These are phyloP conservation scores for Diplosphaera chodatii DNA, from an alignment of 139 green algal genomes.

Conservation along the genomic window DNA sequence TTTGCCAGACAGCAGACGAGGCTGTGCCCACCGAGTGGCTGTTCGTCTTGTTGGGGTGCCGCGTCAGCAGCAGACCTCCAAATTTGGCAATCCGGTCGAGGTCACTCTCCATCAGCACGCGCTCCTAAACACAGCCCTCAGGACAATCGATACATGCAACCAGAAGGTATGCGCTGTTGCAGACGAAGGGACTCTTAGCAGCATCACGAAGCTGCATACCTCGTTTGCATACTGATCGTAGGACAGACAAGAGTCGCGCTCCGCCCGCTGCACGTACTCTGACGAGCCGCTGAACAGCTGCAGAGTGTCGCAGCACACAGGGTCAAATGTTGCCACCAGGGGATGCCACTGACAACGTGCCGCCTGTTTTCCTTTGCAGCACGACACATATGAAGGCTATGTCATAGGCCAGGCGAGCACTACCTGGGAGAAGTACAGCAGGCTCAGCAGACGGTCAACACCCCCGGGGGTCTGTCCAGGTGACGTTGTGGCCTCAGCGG, in stretches of 20 bases:
- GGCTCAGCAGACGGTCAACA: constrained; percentile 13
- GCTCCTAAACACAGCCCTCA: background rate
- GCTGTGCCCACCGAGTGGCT: constrained; percentile 7
- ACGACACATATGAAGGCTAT: no score
- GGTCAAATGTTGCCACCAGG: no score
- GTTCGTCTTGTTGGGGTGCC: constrained; percentile 2
- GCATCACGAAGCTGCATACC: no score
- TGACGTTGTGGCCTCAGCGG: background rate
- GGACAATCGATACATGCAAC: background rate
- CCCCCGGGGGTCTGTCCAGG: constrained; percentile 1
- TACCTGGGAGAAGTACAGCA: constrained; percentile 21
- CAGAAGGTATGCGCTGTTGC: background rate
- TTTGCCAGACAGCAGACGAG: background rate
- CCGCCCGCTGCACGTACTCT: background rate
- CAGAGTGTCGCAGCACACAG: background rate
- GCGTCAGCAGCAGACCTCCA: constrained; percentile 10
- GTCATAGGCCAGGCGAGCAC: background rate
- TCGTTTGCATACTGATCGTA: constrained; percentile 16
- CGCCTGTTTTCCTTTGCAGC: no score
- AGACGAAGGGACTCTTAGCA: no score
- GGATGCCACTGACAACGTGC: no score
- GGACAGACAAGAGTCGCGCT: constrained; percentile 8
- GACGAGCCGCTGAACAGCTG: background rate
- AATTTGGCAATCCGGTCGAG: constrained; percentile 6
- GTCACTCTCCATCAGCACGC: constrained; percentile 3